Conservation (phyloP, 768 basidiomycete genomes). For the Antrodiella citrinella region DNA sequence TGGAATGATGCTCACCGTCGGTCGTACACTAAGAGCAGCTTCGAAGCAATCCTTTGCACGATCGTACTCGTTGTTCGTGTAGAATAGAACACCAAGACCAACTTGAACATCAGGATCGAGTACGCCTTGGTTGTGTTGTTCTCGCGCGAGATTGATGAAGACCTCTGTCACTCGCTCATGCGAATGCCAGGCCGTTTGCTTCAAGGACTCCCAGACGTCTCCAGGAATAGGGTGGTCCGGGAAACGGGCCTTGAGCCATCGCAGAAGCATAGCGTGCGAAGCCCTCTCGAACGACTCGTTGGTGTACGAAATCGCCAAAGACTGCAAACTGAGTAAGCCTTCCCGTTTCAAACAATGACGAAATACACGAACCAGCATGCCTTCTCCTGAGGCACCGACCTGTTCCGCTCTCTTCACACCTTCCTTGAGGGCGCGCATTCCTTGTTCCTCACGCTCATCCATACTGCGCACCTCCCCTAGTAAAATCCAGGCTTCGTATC, state of each 20-base stretch:
- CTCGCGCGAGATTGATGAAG: slow-evolving; percentile 76
- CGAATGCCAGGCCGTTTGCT: slow-evolving; percentile 71
- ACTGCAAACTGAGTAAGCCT: slow-evolving; percentile 37
- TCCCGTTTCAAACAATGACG: background rate
- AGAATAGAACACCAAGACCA: slow-evolving; percentile 88
- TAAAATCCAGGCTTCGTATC: slow-evolving; percentile 88
- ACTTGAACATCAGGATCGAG: slow-evolving; percentile 90
- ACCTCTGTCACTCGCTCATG: slow-evolving; percentile 73
- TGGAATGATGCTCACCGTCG: slow-evolving; percentile 41
- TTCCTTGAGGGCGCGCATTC: slow-evolving; percentile 71
- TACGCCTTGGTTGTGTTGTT: slow-evolving; percentile 65
- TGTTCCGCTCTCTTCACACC: slow-evolving; percentile 62
- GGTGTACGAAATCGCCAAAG: slow-evolving; percentile 91
- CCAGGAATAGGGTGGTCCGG: slow-evolving; percentile 47
- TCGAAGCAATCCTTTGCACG: slow-evolving; percentile 93
- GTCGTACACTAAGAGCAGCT: slow-evolving; percentile 71
- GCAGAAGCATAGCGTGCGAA: slow-evolving; percentile 77
- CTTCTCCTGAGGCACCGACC: slow-evolving; percentile 53
- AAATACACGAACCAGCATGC: slow-evolving; percentile 57
- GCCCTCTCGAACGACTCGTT: slow-evolving; percentile 89
- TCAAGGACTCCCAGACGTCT: slow-evolving; percentile 44
- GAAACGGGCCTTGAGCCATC: slow-evolving; percentile 70
- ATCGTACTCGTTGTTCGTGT: slow-evolving; percentile 79
- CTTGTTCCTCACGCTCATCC: slow-evolving; percentile 82
- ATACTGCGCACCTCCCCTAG: slow-evolving; percentile 84